These are phyloP conservation scores for Epichloe gansuensis DNA, from an alignment of 2,329 filamentous ascomycete species.

Conservation along the genomic window DNA sequence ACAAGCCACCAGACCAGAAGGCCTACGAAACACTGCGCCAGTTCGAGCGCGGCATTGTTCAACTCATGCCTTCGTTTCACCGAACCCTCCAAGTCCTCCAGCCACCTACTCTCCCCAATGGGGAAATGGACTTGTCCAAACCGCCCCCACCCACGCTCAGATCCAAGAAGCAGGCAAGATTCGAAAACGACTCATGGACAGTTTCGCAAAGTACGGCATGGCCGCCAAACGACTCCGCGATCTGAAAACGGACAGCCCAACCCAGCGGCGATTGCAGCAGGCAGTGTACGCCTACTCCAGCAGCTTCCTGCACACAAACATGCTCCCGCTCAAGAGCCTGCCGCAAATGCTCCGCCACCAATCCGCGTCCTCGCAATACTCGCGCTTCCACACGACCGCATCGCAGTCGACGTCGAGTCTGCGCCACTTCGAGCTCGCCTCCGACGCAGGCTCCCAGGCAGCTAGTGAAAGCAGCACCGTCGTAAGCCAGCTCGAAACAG, in stretches of 20 bases:
- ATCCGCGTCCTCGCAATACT: conserved; percentile 18
- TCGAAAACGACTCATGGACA: conserved; percentile 78
- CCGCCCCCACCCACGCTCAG: conserved; percentile 48
- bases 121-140: conserved; percentile 24
- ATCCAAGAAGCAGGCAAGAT: conserved; percentile 80
- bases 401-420: conserved; percentile 25
- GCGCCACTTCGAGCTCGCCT: conserved; percentile 35
- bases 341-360: conserved; percentile 49
- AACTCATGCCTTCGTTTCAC: conserved; percentile 76
- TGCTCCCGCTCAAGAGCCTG: conserved; percentile 73
- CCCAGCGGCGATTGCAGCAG: conserved; percentile 65
- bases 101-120: conserved; percentile 28
- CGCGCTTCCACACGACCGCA: conserved; percentile 22
- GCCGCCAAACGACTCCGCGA: conserved; percentile 74
- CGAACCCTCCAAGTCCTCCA: conserved; percentile 63
- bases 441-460: conserved; percentile 32
- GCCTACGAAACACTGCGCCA: conserved; percentile 75
- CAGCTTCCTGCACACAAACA: conserved; percentile 75
- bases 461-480: conserved; percentile 41
- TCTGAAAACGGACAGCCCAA: conserved; percentile 57
- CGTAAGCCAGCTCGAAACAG: conserved; percentile 54
- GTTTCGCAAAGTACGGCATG: conserved; percentile 76
- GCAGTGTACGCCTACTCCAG: conserved; percentile 74
- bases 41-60: conserved; percentile 76
- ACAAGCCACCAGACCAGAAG: conserved; percentile 62